Evolutionary conservation across 2,329 filamentous ascomycete genomes (phyloP).

Genomic region (Aspergillaceae sp.): DNA sequence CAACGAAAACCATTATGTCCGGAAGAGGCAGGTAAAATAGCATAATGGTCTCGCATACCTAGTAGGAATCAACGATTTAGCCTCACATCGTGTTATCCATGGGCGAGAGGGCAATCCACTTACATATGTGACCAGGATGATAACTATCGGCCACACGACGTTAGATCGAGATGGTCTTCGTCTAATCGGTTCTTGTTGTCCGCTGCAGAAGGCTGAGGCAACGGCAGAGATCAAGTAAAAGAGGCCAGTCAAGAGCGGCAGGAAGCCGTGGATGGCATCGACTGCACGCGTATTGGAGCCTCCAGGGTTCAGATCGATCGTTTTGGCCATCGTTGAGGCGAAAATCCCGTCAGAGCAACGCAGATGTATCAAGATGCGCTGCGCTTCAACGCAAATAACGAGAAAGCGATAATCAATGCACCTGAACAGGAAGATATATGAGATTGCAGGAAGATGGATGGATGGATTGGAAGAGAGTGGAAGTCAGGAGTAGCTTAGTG

Average conservation of each 20-base stretch:
- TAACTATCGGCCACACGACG: slow-evolving; percentile 27
- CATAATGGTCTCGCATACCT: slow-evolving; percentile 9
- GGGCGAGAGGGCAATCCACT: slow-evolving; percentile 6
- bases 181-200: slow-evolving; percentile 31
- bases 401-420: background rate
- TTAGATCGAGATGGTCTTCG: slow-evolving; percentile 32
- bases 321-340: background rate
- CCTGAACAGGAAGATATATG: background rate
- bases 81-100: background rate
- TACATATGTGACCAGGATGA: slow-evolving; percentile 35
- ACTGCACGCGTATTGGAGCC: background rate
- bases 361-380: background rate
- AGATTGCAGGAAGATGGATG: background rate
- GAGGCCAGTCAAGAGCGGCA: slow-evolving; percentile 47
- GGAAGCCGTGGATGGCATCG: slow-evolving; percentile 5
- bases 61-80: background rate
- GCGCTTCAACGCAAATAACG: background rate
- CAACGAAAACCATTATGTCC: background rate
- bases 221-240: slow-evolving; percentile 48
- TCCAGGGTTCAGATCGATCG: background rate
- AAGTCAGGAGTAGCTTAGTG: background rate
- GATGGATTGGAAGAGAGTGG: background rate
- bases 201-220: slow-evolving; percentile 1
- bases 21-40: slow-evolving; percentile 7
- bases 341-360: background rate